Evolutionary conservation across 1,284 basidiomycete species (phyloP), one percentile per base, ranked within the genome.

Genomic region (Dichomitus squalens): DNA sequence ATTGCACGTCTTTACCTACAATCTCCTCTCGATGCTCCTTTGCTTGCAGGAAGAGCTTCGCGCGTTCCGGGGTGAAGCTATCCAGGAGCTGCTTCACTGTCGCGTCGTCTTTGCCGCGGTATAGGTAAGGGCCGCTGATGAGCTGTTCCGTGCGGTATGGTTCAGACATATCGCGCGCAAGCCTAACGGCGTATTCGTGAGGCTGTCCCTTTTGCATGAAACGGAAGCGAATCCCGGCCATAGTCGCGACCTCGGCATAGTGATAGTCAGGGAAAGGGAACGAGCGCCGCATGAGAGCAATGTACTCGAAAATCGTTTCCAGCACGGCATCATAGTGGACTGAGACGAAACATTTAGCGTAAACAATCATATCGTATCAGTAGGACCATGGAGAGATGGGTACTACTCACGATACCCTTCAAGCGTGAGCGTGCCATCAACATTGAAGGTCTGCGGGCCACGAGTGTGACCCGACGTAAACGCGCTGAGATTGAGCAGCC

Each of bases 381-480:
- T 31, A 29, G 11, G 20, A 34, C 34, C 16, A n/a, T 8, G 16
- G 5, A 23, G 20, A 48, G 12, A 39, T 14, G 12, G 48, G 20
- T 36, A 11, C 71, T 12, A 34, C 78, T 65, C 49, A 81, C 81
- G 72, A 20, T 88, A 76, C 11, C 87, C 88, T 38, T 85, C 81
- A 27, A 78, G 74, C 0, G 87, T 88, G 7, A 90, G 74, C 52
- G 80, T 80, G 27, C 84, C 74, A 9, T 72, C 72, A 52, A 88
- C 71, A 66, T 82, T 81, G 75, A 89, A 84, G 62, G 84, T 79
- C 56, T 81, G 80, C 58, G 86, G 85, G 21, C 80, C 80, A 38
- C 75, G 71, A 11, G 81, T 80, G 20, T 70, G 72, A 36, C 79
- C 75, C 1, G 73, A 75, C 1, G 74, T 70, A 7, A 73, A 75